Percentiles rank a stretch among this genome's conserved stretches.
These are phyloP conservation scores for Poteriospumella lacustris DNA, from an alignment of 108 stramenopile species.

Conservation along the genomic window DNA sequence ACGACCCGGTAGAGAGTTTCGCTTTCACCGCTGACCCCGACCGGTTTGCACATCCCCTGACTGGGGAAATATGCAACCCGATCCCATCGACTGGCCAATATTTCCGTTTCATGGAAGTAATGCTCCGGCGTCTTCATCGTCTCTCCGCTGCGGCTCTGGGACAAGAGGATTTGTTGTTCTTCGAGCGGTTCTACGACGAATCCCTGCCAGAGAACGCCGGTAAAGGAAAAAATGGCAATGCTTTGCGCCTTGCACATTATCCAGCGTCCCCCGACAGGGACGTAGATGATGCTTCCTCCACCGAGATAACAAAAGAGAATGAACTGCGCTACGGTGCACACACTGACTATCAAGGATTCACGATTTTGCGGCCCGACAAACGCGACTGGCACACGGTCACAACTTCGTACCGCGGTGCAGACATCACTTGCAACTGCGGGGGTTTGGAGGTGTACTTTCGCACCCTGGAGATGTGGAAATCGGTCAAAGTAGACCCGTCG, in stretches of 20 bases:
- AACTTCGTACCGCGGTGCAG: neutral
- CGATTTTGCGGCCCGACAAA: neutral
- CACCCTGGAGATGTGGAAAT: neutral
- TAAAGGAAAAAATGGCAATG: neutral
- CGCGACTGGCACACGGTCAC: neutral
- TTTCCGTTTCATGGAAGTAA: neutral
- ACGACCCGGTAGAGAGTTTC: constrained; percentile 22
- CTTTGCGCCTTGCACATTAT: constrained; percentile 25
- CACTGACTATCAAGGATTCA: constrained; percentile 23
- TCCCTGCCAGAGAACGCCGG: neutral
- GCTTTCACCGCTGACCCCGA: neutral
- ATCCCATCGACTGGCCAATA: neutral
- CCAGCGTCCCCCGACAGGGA: neutral
- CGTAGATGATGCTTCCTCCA: neutral
- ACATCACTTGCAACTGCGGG: neutral
- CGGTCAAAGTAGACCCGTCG: neutral
- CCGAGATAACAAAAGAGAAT: neutral
- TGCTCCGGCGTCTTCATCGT: constrained; percentile 4
- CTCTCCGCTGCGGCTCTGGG: neutral
- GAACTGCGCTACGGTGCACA: constrained; percentile 18
- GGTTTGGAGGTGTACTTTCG: constrained; percentile 2
- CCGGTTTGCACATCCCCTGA: neutral
- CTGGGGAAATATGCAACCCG: neutral
- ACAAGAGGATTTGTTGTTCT: neutral
- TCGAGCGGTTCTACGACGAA: constrained; percentile 10